A percentile compares a stretch with the other conserved stretches of the same genome.
Conservation (phyloP, 2,329 filamentous ascomycete genomes). For the Pseudogymnoascus sp. region DNA sequence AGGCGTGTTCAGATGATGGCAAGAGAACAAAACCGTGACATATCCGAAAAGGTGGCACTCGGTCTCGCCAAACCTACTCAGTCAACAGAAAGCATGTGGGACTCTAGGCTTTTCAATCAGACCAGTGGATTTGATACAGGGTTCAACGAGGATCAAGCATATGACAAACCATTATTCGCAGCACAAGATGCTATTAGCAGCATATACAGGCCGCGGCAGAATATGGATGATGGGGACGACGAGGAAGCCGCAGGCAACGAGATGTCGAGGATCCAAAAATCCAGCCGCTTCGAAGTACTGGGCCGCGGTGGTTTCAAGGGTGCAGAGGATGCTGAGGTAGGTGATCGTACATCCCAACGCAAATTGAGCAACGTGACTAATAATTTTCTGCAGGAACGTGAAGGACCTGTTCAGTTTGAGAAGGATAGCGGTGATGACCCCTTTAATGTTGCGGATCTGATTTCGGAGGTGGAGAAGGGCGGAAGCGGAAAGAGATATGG, state of each 20-base stretch:
- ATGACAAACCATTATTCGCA: slow-evolving; percentile 94
- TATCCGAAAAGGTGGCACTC: slow-evolving; percentile 92
- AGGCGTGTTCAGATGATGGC: slow-evolving; percentile 87
- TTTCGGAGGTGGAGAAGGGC: slow-evolving; percentile 65
- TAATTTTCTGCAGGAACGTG: slow-evolving; percentile 50
- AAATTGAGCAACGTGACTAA: background rate
- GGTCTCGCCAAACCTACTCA: slow-evolving; percentile 92
- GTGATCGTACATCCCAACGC: slow-evolving; percentile 23
- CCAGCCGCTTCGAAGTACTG: slow-evolving; percentile 78
- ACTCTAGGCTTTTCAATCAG: slow-evolving; percentile 91
- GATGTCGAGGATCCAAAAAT: slow-evolving; percentile 82
- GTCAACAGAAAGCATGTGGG: slow-evolving; percentile 90
- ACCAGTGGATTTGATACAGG: slow-evolving; percentile 82
- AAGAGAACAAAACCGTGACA: slow-evolving; percentile 90
- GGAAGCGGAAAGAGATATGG: slow-evolving; percentile 69
- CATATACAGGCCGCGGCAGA: slow-evolving; percentile 79
- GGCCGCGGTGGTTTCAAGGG: slow-evolving; percentile 90
- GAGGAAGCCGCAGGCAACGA: slow-evolving; percentile 74
- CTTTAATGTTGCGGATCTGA: slow-evolving; percentile 91
- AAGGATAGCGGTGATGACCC: slow-evolving; percentile 72
- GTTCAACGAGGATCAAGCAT: slow-evolving; percentile 95
- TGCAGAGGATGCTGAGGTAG: slow-evolving; percentile 70
- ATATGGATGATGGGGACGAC: slow-evolving; percentile 67
- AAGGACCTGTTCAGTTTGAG: slow-evolving; percentile 94
- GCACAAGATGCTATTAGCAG: slow-evolving; percentile 90